Evolutionary conservation across 1,284 basidiomycete genomes (phyloP), one percentile per base, ranked within the genome.

Genomic region (Neolentinus lepideus): DNA sequence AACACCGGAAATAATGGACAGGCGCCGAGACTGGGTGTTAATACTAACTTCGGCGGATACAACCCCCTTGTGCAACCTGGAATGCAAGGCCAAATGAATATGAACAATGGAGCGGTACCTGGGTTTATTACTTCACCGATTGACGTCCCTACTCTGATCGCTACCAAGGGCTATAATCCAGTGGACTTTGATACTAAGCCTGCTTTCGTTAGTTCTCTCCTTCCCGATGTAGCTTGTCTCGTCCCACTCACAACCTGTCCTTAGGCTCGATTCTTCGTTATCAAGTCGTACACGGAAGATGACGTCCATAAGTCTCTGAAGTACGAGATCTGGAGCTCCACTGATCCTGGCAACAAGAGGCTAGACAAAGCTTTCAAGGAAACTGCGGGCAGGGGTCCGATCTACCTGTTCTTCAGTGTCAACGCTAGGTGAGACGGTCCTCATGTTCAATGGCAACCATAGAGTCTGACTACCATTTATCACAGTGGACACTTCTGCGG

Each of bases 211-310:
- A 64, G 86, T 75, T 16, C 38, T 52, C 24, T 14, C 26, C 27
- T 52, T 25, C 45, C 27, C 54, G 31, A 19, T 29, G 10, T n/a
- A 35, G 33, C 33, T 16, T 27, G 22, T 35, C 25, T 47, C 43
- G 54, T 51, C 26, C 46, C 26, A 22, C 45, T 54, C 50, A 53
- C 9, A 46, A 29, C 35, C 46, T 36, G 51, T 36, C 62, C 54
- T 11, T 63, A 91, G 84, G 93, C 94, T 8, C 82, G 94, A 16
- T 98, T 82, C 74, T 97, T 97, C 66, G 94, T 98, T 27, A 98
- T 98, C 80, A 97, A 98, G 70, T 94, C 91, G 0, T 98, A 95
- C 72, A 98, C 94, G 1, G 94, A 98, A 69, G 94, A 98, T 64
- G 94, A 98, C 65, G 95, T 98, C 1, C 94, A 97, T 73, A 97